Percentiles rank a stretch among this genome's conserved stretches.
phyloP scores from a whole-genome alignment of 176 grass and related monocot genomes.

The Musa troglodytarum region DNA sequence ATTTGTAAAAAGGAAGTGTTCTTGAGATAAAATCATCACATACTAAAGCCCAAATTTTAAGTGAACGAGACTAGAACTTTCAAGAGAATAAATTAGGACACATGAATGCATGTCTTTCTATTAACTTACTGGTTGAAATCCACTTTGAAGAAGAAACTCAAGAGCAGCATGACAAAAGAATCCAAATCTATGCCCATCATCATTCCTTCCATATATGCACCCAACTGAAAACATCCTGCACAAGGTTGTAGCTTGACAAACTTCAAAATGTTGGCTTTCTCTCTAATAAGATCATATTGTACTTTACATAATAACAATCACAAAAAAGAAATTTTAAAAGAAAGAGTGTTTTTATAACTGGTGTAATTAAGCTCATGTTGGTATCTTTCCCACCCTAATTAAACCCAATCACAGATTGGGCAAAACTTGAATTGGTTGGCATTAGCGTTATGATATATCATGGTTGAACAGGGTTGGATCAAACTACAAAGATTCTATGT shows the following conservation, averaged over 20 bases:
- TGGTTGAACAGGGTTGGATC: no score
- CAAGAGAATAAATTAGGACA: no score
- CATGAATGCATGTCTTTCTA: background rate
- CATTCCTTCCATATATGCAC: constrained; percentile 76
- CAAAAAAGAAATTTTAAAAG: no score
- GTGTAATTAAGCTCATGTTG: no score
- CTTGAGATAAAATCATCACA: background rate
- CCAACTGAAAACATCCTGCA: constrained; percentile 94
- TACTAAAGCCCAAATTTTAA: background rate
- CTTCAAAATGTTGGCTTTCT: constrained; percentile 1
- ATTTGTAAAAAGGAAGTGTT: background rate
- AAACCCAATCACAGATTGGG: no score
- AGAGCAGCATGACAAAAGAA: constrained; percentile 92
- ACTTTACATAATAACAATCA: no score
- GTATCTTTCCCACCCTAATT: no score
- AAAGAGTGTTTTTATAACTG: no score
- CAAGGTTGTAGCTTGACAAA: constrained; percentile 17
- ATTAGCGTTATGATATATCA: no score
- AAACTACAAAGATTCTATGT: no score
- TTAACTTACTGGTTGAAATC: constrained; percentile 61
- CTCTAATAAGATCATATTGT: no score
- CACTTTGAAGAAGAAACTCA: constrained; percentile 72
- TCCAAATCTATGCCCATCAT: constrained; percentile 74
- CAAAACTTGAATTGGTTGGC: no score
- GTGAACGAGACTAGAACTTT: background rate